Conservation (phyloP, 2,329 filamentous ascomycete genomes). For the Huntiella savannae region DNA sequence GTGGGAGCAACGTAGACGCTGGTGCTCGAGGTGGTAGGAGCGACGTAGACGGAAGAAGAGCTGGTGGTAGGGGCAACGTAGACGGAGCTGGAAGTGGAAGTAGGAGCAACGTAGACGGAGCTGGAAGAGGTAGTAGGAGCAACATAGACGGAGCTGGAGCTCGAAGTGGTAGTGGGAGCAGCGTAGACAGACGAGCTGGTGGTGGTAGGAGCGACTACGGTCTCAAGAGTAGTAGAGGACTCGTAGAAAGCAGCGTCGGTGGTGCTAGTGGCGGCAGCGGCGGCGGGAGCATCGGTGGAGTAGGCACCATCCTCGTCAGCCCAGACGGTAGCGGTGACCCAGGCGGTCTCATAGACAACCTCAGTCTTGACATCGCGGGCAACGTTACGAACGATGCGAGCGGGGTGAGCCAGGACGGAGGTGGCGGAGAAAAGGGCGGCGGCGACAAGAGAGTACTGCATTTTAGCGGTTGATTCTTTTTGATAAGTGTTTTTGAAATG, state of each 20-base stretch:
- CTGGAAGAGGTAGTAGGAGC: conserved; percentile 14
- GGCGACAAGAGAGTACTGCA: conserved; percentile 27
- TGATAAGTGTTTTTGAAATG: conserved; percentile 11
- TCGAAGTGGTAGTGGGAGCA: conserved; percentile 14
- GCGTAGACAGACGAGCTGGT: conserved; percentile 12
- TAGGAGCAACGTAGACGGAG: conserved; percentile 15
- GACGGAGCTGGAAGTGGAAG: conserved; percentile 12
- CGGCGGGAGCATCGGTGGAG: conserved; percentile 7
- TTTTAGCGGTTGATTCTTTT: conserved; percentile 16
- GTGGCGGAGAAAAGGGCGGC: conserved; percentile 23
- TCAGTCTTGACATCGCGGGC: conserved; percentile 17
- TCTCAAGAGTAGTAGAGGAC: conserved; percentile 10
- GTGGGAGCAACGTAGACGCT: conserved; percentile 1
- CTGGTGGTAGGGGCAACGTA: conserved; percentile 8
- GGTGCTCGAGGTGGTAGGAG: conserved; percentile 13
- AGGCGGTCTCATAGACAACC: conserved; percentile 17
- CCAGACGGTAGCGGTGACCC: conserved; percentile 31
- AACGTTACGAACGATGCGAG: conserved; percentile 20
- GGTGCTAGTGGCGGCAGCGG: conserved; percentile 12
- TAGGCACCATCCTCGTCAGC: conserved; percentile 17
- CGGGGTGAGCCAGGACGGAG: conserved; percentile 31
- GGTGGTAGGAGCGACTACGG: conserved; percentile 11
- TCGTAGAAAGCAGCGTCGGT: conserved; percentile 19
- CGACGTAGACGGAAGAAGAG: conserved; percentile 15
- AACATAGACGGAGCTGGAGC: conserved; percentile 8